A percentile compares a stretch with the other conserved stretches of the same genome.
Conservation (phyloP, 768 basidiomycete species). For the Ephemerocybe angulata region DNA sequence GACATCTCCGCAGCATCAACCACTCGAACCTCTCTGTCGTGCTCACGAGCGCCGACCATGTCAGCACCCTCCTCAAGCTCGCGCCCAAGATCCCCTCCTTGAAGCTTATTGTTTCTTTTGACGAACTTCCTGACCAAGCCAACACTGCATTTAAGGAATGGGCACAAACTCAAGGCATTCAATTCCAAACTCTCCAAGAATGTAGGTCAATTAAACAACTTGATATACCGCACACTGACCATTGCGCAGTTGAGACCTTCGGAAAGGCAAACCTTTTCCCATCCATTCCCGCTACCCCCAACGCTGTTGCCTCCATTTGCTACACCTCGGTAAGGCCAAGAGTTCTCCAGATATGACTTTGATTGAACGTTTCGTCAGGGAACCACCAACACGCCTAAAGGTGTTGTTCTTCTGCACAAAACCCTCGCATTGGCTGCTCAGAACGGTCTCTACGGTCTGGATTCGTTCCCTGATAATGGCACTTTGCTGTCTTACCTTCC, state of each 20-base stretch:
- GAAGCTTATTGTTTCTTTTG: conserved; percentile 76
- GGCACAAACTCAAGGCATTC: conserved; percentile 61
- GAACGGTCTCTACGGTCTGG: conserved; percentile 53
- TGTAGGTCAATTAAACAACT: too few relatives aligned
- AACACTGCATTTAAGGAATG: conserved; percentile 62
- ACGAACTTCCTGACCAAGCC: conserved; percentile 49
- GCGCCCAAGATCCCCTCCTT: conserved; percentile 57
- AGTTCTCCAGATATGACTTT: too few relatives aligned
- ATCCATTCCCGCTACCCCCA: conserved; percentile 54
- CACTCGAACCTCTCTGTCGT: conserved; percentile 81
- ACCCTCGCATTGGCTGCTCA: conserved; percentile 57
- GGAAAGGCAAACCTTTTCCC: conserved; percentile 63
- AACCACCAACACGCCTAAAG: conserved; percentile 81
- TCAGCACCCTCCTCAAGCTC: conserved; percentile 73
- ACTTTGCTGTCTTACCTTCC: conserved; percentile 74
- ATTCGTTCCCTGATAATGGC: conserved; percentile 41
- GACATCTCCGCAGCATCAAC: conserved; percentile 57
- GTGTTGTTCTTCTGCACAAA: conserved; percentile 75
- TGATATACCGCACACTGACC: too few relatives aligned
- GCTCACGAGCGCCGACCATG: conserved; percentile 70
- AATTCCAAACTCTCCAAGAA: conserved; percentile 63
- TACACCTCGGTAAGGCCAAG: conserved; percentile 87
- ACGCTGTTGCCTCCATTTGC: conserved; percentile 80
- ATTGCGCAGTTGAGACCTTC: conserved; percentile 65
- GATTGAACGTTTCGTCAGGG: too few relatives aligned